Base-by-base conservation (phyloP, 1,284 basidiomycete species). In the Coriolopsis trogii region DNA sequence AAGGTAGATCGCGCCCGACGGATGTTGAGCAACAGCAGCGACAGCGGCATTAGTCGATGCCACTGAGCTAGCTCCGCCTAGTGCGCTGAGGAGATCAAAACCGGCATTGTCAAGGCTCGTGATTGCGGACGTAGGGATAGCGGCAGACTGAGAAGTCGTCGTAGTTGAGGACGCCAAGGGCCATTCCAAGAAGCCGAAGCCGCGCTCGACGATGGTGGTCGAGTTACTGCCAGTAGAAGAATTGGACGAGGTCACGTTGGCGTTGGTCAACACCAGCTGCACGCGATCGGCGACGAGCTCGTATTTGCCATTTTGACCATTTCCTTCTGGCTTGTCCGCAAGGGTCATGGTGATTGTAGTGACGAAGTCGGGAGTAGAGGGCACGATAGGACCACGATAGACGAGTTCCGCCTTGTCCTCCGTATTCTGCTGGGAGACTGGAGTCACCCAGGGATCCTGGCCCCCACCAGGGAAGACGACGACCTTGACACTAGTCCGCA, bases 111-210 rank as follows among this genome's bases (percentile, higher is more conserved):
- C 90, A 20, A 91, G 67, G 2, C 77, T 56, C 2, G 93, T 95
- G 67, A 91, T 76, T n/a, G 87, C 83, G 1, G 78, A 70, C 64
- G 92, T 93, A 2, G 86, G 73, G 30, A 95, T 72, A 1, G 74
- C 67, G 20, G 77, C 70, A 3, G 80, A 81, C n/a, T n/a, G n/a
- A 6, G 84, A 85, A 63, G 89, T 82, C 12, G 75, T 67, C n/a
- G 63, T 69, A 1, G 69, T 59, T 24, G 68, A 66, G 20, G 72
- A 64, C 41, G 68, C 71, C 33, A 87, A 67, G 23, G 86, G 84
- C 90, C 90, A 93, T 64, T 93, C 91, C 48, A 91, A 82, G 66
- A 92, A 85, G 8, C 91, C 90, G 61, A 90, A 91, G 2, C 81
- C 78, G 21, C 64, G 73, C 39, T 72, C 71, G 16, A 72, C 68